Evolutionary conservation across 2,329 filamentous ascomycete genomes (phyloP).

Genomic region (Epichloe uncinata): DNA sequence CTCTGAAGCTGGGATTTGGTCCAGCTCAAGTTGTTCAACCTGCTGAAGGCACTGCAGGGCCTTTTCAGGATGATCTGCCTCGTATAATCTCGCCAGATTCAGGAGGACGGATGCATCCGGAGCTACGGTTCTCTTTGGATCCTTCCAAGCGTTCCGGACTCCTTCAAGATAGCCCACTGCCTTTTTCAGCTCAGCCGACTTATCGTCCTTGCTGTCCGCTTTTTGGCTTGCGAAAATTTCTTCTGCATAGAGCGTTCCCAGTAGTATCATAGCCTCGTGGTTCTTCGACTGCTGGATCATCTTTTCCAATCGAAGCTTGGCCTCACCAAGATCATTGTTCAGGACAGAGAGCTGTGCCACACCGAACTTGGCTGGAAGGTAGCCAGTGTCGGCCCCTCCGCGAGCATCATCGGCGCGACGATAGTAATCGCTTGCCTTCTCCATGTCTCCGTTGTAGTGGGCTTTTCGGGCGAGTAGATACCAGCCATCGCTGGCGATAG

Average conservation of each 20-base stretch:
- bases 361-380: slow-evolving; percentile 88
- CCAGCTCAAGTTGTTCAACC: slow-evolving; percentile 80
- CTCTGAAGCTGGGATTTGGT: slow-evolving; percentile 60
- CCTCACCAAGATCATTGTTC: slow-evolving; percentile 74
- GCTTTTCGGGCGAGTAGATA: slow-evolving; percentile 87
- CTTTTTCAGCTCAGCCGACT: slow-evolving; percentile 71
- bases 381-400: slow-evolving; percentile 78
- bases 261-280: slow-evolving; percentile 79
- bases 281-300: slow-evolving; percentile 76
- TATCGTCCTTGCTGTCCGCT: slow-evolving; percentile 68
- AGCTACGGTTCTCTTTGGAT: slow-evolving; percentile 69
- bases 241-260: slow-evolving; percentile 86
- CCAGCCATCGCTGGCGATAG: slow-evolving; percentile 95
- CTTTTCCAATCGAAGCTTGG: slow-evolving; percentile 88
- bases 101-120: slow-evolving; percentile 80
- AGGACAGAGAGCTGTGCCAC: slow-evolving; percentile 78
- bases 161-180: slow-evolving; percentile 73
- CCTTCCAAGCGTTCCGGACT: slow-evolving; percentile 82
- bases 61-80: slow-evolving; percentile 73
- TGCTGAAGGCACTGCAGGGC: slow-evolving; percentile 84
- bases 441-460: slow-evolving; percentile 64
- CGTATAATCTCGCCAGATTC: slow-evolving; percentile 85
- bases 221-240: slow-evolving; percentile 76
- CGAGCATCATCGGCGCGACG: slow-evolving; percentile 80
- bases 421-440: slow-evolving; percentile 75